Conservation (phyloP, 441 rosid species). For the Croton laevigatus region DNA sequence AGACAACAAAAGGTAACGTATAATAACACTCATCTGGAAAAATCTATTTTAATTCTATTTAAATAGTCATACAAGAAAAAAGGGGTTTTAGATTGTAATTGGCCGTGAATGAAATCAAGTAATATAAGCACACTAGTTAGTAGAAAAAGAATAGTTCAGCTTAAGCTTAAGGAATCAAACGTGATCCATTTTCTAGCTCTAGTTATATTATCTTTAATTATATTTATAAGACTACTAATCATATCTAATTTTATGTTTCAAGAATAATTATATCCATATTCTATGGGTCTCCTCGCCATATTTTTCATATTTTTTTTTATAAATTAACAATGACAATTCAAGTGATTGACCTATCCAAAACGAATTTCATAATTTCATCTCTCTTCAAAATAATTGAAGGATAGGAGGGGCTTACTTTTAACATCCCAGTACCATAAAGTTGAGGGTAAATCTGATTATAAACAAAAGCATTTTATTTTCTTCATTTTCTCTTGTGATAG, state of each 20-base stretch:
- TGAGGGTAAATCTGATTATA: slow-evolving; percentile 29
- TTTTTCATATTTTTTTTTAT: background rate
- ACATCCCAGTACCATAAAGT: slow-evolving; percentile 18
- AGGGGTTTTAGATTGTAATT: background rate
- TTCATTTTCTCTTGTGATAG: slow-evolving; percentile 12
- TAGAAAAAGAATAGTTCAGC: too few relatives aligned
- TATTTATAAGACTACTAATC: too few relatives aligned
- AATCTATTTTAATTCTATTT: too few relatives aligned
- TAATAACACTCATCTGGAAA: too few relatives aligned
- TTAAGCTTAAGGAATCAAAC: too few relatives aligned
- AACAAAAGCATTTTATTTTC: slow-evolving; percentile 1
- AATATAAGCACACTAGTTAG: background rate
- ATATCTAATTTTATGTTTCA: too few relatives aligned
- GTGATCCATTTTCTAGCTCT: too few relatives aligned
- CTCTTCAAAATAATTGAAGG: slow-evolving; percentile 48
- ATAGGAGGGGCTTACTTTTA: slow-evolving; percentile 24
- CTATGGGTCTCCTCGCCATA: too few relatives aligned
- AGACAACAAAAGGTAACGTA: slow-evolving; percentile 79
- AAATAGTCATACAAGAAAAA: too few relatives aligned
- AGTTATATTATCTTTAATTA: too few relatives aligned
- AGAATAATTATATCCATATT: too few relatives aligned
- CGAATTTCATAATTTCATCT: slow-evolving; percentile 46
- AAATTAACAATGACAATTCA: slow-evolving; percentile 52
- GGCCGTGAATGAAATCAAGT: background rate
- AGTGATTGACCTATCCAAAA: slow-evolving; percentile 46